Base-by-base conservation (phyloP, 495 filamentous ascomycete species). In the Hyaloscypha hepaticicola region DNA sequence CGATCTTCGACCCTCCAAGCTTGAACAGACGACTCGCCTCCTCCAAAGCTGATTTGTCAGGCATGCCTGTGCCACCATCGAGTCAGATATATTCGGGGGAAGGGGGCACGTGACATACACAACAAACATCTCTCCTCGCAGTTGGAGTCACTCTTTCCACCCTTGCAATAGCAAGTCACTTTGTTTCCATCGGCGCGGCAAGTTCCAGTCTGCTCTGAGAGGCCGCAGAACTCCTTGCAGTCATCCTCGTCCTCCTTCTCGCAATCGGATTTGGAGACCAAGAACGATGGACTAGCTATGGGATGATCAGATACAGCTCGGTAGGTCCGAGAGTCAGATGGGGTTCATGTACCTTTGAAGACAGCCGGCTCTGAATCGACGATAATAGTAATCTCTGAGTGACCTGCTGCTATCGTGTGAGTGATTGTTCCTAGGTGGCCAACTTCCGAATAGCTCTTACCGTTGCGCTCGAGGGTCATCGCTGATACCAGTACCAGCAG, bases 111-210 rank as follows among this genome's bases (percentile, higher is more conserved):
- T 63, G 60, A 63, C 60, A 29, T 63, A 63, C 60, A 63, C 29
- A 63, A 55, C n/a, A 63, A 45, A 56, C 60, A 63, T 63, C 60
- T 55, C 49, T 63, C 60, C 22, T 63, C 60, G 60, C 60, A 63
- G 31, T 63, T 63, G 21, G 60, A 55, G 21, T 55, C 60, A 31
- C 33, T 56, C 60, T 63, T 63, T 38, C 60, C 60, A 31, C 60
- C 60, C 60, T 63, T 63, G 60, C 60, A 63, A 28, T 38, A 63
- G 31, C 60, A 63, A 56, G 60, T 63, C 27, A 63, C 50, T 34
- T 63, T 63, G 51, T 63, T 63, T 25, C 60, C 60, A 31, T 55
- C 48, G 33, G 60, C 60, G 16, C 27, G 9, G 50, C 60, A 63
- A 9, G 60, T 63, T 5, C 28, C 16, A 9, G 60, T 55, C 50